Evolutionary conservation across 2,329 filamentous ascomycete genomes (phyloP), one percentile per base, ranked within the genome.

Genomic region (Neonectria faginata): DNA sequence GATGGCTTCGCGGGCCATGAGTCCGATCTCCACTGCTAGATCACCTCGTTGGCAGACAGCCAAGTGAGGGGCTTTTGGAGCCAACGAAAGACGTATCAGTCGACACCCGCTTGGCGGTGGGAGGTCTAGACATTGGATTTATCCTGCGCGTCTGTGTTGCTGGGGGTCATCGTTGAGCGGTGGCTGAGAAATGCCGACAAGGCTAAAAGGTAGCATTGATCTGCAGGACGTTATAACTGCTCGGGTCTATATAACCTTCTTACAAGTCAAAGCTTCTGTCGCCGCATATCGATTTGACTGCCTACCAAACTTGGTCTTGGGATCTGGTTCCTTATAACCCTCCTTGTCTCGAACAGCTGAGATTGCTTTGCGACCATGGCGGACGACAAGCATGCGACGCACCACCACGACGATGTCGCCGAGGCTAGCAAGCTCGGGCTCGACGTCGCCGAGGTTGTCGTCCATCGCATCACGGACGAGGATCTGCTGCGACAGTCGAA

Each of bases 381-480:
- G 14, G 29, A 27, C 14, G 33, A 36, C 22, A 58, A 63, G 20
- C 50, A 63, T 10, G 22, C 36, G 14, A 41, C 41, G 12, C 60
- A 48, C 36, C 67, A 72, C 33, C 64, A 70, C 47, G 67, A 72
- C 45, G 67, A 70, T 22, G 59, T 65, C 22, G 64, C 66, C 3
- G 64, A 69, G 31, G 69, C 70, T 9, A 36, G 25, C 39, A 72
- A 72, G 47, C 60, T 67, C 14, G 69, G 69, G 6, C 64, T 72
- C 6, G 64, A 54, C 14, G 70, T 72, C 1, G 67, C 64, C 7
- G 70, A 72, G 9, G 63, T 72, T 7, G 67, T 72, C 25, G 63
- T 67, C n/a, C 62, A 66, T 2, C 59, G 70, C 18, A 69, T 72
- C 29, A 65, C 67, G 3, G 69, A 72, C 1, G 69, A 72, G 3